These are phyloP conservation scores for Pseudonitzschia multistriata DNA, from an alignment of 108 stramenopile genomes.

Conservation along the genomic window DNA sequence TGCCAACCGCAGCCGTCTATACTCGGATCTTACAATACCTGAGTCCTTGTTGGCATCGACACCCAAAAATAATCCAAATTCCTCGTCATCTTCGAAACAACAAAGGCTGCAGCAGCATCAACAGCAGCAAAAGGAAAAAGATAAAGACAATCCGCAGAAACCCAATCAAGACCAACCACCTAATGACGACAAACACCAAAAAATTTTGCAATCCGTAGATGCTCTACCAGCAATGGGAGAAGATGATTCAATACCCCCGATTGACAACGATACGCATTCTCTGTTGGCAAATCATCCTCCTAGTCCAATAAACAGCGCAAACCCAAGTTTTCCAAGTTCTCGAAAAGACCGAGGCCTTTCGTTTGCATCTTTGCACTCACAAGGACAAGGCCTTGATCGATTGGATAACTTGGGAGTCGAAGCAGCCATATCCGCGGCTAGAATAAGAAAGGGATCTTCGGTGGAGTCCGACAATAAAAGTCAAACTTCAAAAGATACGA, in stretches of 20 bases:
- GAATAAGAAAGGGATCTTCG: slow-evolving; percentile 22
- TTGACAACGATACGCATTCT: slow-evolving; percentile 10
- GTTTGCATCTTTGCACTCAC: slow-evolving; percentile 1
- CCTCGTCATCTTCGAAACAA: slow-evolving; percentile 15
- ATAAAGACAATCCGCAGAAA: not conserved
- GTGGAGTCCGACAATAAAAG: slow-evolving; percentile 10
- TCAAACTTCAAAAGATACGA: slow-evolving; percentile 21
- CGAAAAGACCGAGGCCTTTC: not conserved
- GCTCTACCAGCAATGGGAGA: slow-evolving; percentile 10
- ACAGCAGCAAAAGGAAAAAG: slow-evolving; percentile 2
- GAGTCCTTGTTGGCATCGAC: slow-evolving; percentile 1
- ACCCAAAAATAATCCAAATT: not conserved
- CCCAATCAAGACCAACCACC: not conserved
- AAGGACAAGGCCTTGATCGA: slow-evolving; percentile 42
- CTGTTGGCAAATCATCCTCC: not conserved
- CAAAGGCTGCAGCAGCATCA: not conserved
- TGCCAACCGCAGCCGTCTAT: slow-evolving; percentile 2
- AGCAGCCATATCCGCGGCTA: slow-evolving; percentile 20
- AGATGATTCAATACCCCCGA: slow-evolving; percentile 6
- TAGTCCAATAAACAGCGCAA: slow-evolving; percentile 1
- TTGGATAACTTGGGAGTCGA: slow-evolving; percentile 47
- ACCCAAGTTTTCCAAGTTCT: not conserved
- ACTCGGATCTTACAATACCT: slow-evolving; percentile 16
- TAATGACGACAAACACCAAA: not conserved
- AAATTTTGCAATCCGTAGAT: not conserved